Evolutionary conservation across 306 rosid species (phyloP), one percentile per base, ranked within the genome.

Genomic region (Begonia fuchsioides): DNA sequence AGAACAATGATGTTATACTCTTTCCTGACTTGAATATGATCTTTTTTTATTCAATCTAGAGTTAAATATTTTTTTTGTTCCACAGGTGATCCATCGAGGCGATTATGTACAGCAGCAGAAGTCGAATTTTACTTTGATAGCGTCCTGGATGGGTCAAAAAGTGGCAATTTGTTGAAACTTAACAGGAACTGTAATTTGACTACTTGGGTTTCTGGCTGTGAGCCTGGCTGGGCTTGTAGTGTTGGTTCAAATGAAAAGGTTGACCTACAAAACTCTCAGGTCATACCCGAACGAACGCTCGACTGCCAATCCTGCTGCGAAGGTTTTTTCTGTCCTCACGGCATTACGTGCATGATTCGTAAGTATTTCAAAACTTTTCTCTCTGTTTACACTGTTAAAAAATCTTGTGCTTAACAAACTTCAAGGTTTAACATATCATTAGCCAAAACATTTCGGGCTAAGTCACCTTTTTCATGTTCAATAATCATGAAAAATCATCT

Each of bases 211-310:
- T 43, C 94, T 44, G 94, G 98, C 14, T 92, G 98, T 19, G 96
- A 92, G 74, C 98, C 98, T 11, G 98, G 98, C 58, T 92, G 98
- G 94, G 95, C 96, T 15, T 92, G 98, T 41, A 67, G 86, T 65
- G 61, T 63, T 41, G 76, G 55, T 56, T 54, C 69, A 10, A 46
- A 60, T 52, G 72, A 79, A 72, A 64, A 57, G 53, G 67, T 79
- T 68, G 77, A 90, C 67, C 75, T 79, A 18, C 59, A 39, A 50
- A 63, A 82, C 57, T 68, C 94, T 13, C 55, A 68, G 68, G 81
- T 59, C 20, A 75, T 92, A 39, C 98, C 98, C 26, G 20, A 79
- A 38, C 82, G 98, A 75, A 79, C 78, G 73, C 68, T 65, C 18
- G 64, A 64, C 52, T 92, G 98, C 61, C 74, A 69, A 54, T 43